phyloP scores from a whole-genome alignment of 108 stramenopile species.

The Skeletonema costatum region DNA sequence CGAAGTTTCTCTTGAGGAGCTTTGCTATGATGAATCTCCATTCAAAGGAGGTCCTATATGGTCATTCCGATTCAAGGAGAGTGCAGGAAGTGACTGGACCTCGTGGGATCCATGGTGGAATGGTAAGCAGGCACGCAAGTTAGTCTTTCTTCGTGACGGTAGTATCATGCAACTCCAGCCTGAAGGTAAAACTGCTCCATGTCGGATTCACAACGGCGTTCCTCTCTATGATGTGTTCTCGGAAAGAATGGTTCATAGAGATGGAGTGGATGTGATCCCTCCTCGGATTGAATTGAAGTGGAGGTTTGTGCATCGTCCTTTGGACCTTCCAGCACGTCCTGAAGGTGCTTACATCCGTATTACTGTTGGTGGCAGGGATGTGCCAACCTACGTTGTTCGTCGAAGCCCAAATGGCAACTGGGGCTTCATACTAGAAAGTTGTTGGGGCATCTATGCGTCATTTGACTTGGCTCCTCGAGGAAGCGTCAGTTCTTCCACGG shows the following conservation, averaged over 20 bases:
- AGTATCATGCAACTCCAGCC: constrained; percentile 40
- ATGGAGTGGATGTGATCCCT: constrained; percentile 26
- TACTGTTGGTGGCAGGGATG: constrained; percentile 72
- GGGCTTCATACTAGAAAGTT: constrained; percentile 83
- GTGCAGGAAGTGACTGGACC: constrained; percentile 80
- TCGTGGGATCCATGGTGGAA: constrained; percentile 69
- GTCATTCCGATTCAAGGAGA: constrained; percentile 82
- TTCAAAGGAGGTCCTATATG: constrained; percentile 53
- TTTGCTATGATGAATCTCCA: constrained; percentile 57
- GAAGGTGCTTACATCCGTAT: constrained; percentile 77
- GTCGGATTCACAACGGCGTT: constrained; percentile 19
- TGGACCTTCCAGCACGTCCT: constrained; percentile 72
- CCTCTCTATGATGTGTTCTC: constrained; percentile 49
- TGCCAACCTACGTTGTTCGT: constrained; percentile 76
- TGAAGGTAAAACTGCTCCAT: constrained; percentile 8
- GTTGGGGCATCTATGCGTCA: constrained; percentile 76
- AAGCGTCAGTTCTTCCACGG: not conserved
- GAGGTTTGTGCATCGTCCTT: constrained; percentile 63
- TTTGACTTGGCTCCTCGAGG: constrained; percentile 55
- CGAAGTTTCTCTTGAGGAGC: constrained; percentile 53
- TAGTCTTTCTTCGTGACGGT: constrained; percentile 79
- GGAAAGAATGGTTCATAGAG: constrained; percentile 30
- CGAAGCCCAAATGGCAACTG: constrained; percentile 76
- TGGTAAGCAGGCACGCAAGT: constrained; percentile 58
- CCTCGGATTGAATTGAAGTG: constrained; percentile 67